phyloP scores from a whole-genome alignment of 352 stramenopile species.

The Globisporangium polare region DNA sequence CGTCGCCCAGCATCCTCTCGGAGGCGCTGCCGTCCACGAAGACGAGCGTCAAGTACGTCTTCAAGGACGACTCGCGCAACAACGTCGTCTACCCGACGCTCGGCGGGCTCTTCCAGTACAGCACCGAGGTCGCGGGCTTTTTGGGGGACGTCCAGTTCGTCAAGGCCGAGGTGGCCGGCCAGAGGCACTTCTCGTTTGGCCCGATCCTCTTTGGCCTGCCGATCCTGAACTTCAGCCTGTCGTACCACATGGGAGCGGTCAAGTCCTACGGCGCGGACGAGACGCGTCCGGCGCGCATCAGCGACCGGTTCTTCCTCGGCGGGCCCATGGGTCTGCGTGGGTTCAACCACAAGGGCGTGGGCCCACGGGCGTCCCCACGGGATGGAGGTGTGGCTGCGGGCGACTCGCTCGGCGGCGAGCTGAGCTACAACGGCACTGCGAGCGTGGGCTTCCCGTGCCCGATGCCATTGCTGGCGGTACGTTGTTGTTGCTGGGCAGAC shows the following conservation, averaged over 20 bases:
- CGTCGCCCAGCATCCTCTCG: conserved; percentile 88
- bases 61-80: conserved; percentile 87
- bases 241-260: conserved; percentile 68
- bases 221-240: conserved; percentile 80
- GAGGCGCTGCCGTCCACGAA: conserved; percentile 89
- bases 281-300: conserved; percentile 81
- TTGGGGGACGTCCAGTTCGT: conserved; percentile 88
- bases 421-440: conserved; percentile 84
- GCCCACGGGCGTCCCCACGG: conserved; percentile 79
- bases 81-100: conserved; percentile 80
- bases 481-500: conserved; percentile 14
- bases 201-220: conserved; percentile 62
- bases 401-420: conserved; percentile 85
- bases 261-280: conserved; percentile 79
- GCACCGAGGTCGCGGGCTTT: conserved; percentile 83
- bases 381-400: conserved; percentile 81
- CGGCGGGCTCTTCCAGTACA: conserved; percentile 90
- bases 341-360: conserved; percentile 90
- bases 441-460: conserved; percentile 86
- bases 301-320: conserved; percentile 90
- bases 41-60: conserved; percentile 92
- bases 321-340: conserved; percentile 86
- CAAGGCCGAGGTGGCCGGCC: conserved; percentile 79
- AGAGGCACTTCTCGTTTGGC: conserved; percentile 77
- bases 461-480: conserved; percentile 74